A percentile compares a stretch with the other conserved stretches of the same genome.
Conservation (phyloP, 2,329 filamentous ascomycete species). For the Aspergillus sp. region DNA sequence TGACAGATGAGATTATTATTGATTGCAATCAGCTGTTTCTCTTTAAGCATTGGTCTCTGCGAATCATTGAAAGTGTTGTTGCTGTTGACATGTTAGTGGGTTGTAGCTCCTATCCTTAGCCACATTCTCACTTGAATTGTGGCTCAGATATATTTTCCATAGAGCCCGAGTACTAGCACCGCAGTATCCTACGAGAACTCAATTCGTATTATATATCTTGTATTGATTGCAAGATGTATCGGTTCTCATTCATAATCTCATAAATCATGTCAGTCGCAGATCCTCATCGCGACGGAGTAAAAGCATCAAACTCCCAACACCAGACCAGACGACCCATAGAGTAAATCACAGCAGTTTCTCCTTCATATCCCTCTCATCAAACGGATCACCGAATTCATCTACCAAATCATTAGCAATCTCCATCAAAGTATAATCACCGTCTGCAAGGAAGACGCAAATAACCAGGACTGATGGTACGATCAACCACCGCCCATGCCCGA, state of each 20-base stretch:
- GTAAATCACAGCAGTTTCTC: conserved; percentile 17
- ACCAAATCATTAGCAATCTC: neutral
- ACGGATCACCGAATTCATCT: conserved; percentile 49
- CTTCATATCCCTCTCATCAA: conserved; percentile 42
- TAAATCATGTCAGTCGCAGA: conserved; percentile 20
- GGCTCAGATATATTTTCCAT: no score
- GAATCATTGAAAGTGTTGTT: no score
- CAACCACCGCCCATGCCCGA: neutral
- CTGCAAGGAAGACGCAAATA: no score
- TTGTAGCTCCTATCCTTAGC: no score
- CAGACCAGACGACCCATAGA: conserved; percentile 6
- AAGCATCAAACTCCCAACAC: conserved; percentile 6
- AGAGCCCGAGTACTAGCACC: no score
- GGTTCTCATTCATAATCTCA: conserved; percentile 20
- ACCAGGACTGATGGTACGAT: neutral
- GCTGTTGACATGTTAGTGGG: no score
- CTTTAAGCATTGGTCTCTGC: no score
- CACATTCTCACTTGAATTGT: no score
- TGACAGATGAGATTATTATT: neutral
- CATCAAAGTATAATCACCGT: no score
- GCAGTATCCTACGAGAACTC: no score
- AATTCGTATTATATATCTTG: no score
- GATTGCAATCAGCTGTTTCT: neutral
- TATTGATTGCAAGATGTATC: neutral
- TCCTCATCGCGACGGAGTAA: neutral